Percentiles rank a stretch among this genome's conserved stretches.
Evolutionary conservation across 345 rosid genomes (phyloP).

Genomic region (Hypericum perforatum): DNA sequence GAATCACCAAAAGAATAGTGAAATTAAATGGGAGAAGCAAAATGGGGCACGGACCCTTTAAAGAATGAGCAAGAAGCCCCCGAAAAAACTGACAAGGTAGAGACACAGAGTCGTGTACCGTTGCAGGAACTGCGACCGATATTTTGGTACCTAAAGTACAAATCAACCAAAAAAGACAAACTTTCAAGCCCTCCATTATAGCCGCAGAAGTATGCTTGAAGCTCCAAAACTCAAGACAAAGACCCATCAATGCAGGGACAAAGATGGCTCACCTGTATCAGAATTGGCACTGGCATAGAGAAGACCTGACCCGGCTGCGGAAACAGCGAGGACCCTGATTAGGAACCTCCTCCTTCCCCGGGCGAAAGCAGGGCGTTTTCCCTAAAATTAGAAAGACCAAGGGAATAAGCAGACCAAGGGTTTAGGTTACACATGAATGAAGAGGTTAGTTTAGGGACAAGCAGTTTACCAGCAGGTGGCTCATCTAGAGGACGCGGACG

Average conservation of each 20-base stretch:
- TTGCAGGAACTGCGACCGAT: conserved; percentile 32
- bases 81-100: conserved; percentile 19
- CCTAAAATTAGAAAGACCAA: no score
- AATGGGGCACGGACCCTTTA: conserved; percentile 9
- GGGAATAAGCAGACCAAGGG: no score
- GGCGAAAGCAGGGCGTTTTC: no score
- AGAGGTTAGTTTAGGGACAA: no score
- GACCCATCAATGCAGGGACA: no score
- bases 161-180: neutral
- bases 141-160: conserved; percentile 24
- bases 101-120: conserved; percentile 17
- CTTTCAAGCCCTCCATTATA: no score
- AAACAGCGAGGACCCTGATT: conserved; percentile 18
- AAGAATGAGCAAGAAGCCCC: conserved; percentile 7
- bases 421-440: no score
- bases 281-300: conserved; percentile 14
- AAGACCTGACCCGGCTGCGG: conserved; percentile 38
- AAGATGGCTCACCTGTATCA: conserved; percentile 28
- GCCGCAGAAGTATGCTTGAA: no score
- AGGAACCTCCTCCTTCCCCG: no score
- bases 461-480: no score
- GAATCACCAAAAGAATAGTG: neutral
- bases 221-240: no score
- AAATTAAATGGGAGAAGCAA: neutral
- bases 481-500: no score